Percentiles rank a stretch among this genome's conserved stretches.
Evolutionary conservation across 768 basidiomycete genomes (phyloP).

Genomic region (Pulveroboletus ravenelii): DNA sequence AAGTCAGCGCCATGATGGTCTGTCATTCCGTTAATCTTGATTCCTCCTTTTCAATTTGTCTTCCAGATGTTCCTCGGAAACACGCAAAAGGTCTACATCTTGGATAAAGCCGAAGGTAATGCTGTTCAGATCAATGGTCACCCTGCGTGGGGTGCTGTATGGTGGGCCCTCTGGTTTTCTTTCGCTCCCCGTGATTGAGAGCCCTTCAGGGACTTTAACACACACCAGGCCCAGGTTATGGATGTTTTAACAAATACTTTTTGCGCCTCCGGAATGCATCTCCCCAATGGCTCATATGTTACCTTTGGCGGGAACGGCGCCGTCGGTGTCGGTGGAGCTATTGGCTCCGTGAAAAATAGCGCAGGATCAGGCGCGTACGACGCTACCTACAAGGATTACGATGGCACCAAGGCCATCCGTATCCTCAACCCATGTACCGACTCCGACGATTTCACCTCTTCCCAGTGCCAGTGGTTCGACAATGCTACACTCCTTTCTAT

Average conservation of each 20-base stretch:
- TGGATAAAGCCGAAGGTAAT: conserved; percentile 90
- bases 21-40: conserved; percentile 9
- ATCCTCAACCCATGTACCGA: conserved; percentile 71
- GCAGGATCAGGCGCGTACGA: conserved; percentile 53
- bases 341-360: conserved; percentile 46
- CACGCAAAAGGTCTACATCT: conserved; percentile 75
- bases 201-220: conserved; percentile 21
- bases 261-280: conserved; percentile 78
- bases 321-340: conserved; percentile 58
- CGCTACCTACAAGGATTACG: conserved; percentile 69
- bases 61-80: conserved; percentile 76
- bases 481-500: conserved; percentile 56
- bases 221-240: conserved; percentile 17
- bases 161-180: conserved; percentile 31
- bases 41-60: not conserved
- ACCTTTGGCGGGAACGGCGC: conserved; percentile 80
- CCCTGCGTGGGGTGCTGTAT: conserved; percentile 71
- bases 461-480: conserved; percentile 70
- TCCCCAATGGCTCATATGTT: conserved; percentile 72
- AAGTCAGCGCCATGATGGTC: conserved; percentile 54
- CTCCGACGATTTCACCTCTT: conserved; percentile 41
- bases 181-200: not conserved
- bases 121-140: conserved; percentile 59
- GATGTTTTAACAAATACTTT: conserved; percentile 63
- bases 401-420: conserved; percentile 76